These are phyloP conservation scores for Cymbopogon citratus DNA, from an alignment of 176 grass and related monocot genomes.

Conservation along the genomic window DNA sequence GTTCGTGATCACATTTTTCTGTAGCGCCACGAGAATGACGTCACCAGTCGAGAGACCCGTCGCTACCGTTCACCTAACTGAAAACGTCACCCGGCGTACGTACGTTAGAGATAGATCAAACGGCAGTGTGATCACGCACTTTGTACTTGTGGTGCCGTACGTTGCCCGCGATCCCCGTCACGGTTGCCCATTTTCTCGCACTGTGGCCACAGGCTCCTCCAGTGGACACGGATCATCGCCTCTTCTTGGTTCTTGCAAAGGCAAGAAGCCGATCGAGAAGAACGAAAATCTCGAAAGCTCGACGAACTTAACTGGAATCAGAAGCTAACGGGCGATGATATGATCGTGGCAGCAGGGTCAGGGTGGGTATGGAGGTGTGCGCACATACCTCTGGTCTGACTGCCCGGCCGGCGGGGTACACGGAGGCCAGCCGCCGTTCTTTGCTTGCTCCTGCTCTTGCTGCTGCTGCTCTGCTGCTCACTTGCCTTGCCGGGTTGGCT, in stretches of 20 bases:
- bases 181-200: too few species aligned
- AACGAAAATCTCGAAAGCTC: not conserved
- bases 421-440: not conserved
- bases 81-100: not conserved
- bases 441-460: too few species aligned
- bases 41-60: not conserved
- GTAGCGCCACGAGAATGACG: not conserved
- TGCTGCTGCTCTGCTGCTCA: not conserved
- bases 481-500: not conserved
- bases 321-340: not conserved
- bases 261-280: not conserved
- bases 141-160: not conserved
- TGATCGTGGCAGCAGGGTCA: not conserved
- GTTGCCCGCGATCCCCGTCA: not conserved
- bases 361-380: not conserved
- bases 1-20: not conserved
- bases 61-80: not conserved
- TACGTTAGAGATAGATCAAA: not conserved
- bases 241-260: not conserved
- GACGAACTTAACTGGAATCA: not conserved
- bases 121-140: not conserved
- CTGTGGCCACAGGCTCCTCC: too few species aligned
- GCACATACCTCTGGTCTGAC: slow-evolving; percentile 31
- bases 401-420: not conserved
- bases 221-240: not conserved